Percentiles rank a stretch among this genome's conserved stretches.
Evolutionary conservation across 2,329 filamentous ascomycete genomes (phyloP).

Genomic region (Domatiomyces globalis): DNA sequence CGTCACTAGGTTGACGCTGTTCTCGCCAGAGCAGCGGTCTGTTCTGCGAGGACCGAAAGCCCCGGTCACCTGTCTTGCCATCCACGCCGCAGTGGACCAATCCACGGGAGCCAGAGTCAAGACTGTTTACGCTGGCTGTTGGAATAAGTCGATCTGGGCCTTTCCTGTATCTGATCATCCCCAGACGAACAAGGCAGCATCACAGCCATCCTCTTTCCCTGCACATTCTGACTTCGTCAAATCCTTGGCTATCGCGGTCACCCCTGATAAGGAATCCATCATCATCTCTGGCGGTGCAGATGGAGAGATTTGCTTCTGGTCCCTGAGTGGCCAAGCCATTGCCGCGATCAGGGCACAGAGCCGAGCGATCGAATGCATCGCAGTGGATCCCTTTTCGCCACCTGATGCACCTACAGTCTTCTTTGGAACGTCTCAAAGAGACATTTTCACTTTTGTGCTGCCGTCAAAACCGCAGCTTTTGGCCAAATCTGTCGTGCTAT

Average conservation of each 20-base stretch:
- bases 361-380: slow-evolving; percentile 66
- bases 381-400: slow-evolving; percentile 53
- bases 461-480: slow-evolving; percentile 17
- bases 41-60: slow-evolving; percentile 59
- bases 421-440: slow-evolving; percentile 66
- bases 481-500: slow-evolving; percentile 42
- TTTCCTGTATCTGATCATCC: slow-evolving; percentile 43
- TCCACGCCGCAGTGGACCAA: slow-evolving; percentile 39
- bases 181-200: slow-evolving; percentile 51
- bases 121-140: slow-evolving; percentile 72
- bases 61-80: slow-evolving; percentile 63
- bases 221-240: slow-evolving; percentile 66
- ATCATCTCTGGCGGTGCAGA: slow-evolving; percentile 66
- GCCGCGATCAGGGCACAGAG: slow-evolving; percentile 65
- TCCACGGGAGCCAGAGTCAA: slow-evolving; percentile 5
- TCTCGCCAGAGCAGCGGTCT: slow-evolving; percentile 11
- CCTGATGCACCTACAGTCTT: slow-evolving; percentile 39
- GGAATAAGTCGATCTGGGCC: slow-evolving; percentile 86
- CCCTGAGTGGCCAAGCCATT: slow-evolving; percentile 52
- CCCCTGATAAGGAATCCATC: slow-evolving; percentile 44
- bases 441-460: slow-evolving; percentile 53
- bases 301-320: slow-evolving; percentile 73
- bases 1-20: slow-evolving; percentile 47
- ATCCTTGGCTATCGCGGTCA: slow-evolving; percentile 47
- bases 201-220: slow-evolving; percentile 8